Evolutionary conservation across 768 basidiomycete species (phyloP), one percentile per base, ranked within the genome.

Genomic region (Psilocybe subaeruginosa): DNA sequence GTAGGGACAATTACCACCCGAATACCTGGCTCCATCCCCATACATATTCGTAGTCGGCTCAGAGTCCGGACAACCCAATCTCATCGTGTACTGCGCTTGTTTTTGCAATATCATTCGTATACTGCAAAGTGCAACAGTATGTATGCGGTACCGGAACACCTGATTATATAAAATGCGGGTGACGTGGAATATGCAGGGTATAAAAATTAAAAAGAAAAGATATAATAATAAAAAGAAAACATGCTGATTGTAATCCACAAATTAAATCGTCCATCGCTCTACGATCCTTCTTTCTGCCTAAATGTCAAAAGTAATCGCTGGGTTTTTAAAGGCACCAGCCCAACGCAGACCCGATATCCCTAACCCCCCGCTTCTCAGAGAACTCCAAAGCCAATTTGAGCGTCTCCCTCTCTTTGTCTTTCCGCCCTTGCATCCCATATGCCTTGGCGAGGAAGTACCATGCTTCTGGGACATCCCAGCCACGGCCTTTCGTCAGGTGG

Each of bases 361-460:
- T 78, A n/a, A 92, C 78, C 30, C 86, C 82, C 56, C 88, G 73
- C 29, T 79, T 76, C 67, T 91, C 88, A 19, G 85, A 81, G 57
- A 91, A 72, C 61, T 77, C 74, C 65, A 97, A 72, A 16, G 95
- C 94, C 65, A 78, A 85, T 48, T 76, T 78, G 60, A 96, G 75
- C 68, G 91, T 91, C 72, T 95, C 92, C 57, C 84, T 80, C 68
- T 92, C 91, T 53, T 85, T 79, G 54, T 87, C 88, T 63, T 83
- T 85, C 54, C 89, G 82, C 2, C 84, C 89, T 68, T 92, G 93
- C 65, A 88, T 70, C 51, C 89, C 87, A 68, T 91, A 91, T 23
- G 89, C 90, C 68, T 89, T 93, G 5, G 89, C 92, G 12, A 99
- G 81, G 72, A 88, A 92, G 73, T 91, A 97, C 97, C 97, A 99